Conservation (phyloP, 2,329 filamentous ascomycete genomes). For the Apiospora phragmitis region DNA sequence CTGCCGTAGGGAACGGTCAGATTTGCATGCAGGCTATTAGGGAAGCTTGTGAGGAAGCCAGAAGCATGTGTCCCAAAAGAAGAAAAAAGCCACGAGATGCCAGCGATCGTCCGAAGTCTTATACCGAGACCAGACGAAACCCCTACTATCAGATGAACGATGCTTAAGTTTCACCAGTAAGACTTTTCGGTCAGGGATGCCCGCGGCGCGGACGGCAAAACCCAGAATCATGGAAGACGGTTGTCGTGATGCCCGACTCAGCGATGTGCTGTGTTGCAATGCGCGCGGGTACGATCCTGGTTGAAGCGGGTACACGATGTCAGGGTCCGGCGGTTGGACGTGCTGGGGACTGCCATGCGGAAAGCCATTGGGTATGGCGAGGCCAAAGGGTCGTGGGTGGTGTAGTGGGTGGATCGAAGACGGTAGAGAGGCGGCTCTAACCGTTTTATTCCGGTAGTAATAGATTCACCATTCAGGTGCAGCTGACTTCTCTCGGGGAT, state of each 20-base stretch:
- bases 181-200: not conserved
- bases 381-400: not conserved
- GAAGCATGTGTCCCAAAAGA: not conserved
- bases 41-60: constrained; percentile 2
- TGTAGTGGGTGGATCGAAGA: not conserved
- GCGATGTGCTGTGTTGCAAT: not conserved
- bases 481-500: not conserved
- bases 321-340: not conserved
- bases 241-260: not conserved
- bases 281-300: not conserved
- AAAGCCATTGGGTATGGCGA: not conserved
- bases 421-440: not conserved
- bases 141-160: not conserved
- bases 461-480: not conserved
- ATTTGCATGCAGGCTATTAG: constrained; percentile 2
- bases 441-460: too few species aligned
- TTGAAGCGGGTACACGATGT: not conserved
- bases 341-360: not conserved
- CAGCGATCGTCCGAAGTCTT: not conserved
- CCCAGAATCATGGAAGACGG: not conserved
- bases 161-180: not conserved
- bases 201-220: not conserved
- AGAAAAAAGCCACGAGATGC: not conserved
- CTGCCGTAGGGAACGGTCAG: not conserved
- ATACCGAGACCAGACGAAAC: not conserved